A percentile compares a stretch with the other conserved stretches of the same genome.
Conservation (phyloP, 306 rosid genomes). For the Sphenostylis stenocarpa region DNA sequence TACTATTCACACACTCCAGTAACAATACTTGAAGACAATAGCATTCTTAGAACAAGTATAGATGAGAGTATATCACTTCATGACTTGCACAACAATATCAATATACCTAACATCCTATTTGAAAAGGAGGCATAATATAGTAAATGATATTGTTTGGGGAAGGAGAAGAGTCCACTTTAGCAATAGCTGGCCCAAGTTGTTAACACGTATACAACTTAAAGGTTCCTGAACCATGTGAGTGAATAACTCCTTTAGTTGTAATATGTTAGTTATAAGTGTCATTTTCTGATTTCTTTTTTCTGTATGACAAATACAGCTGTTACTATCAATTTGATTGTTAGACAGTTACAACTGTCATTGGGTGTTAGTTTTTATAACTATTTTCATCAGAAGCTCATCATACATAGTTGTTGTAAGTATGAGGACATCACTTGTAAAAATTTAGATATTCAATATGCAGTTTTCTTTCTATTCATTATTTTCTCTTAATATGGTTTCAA, state of each 20-base stretch:
- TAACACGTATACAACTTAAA: not conserved
- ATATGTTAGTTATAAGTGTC: no score
- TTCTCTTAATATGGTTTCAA: no score
- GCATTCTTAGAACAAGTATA: constrained; percentile 8
- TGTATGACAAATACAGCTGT: no score
- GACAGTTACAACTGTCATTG: no score
- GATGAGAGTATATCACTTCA: constrained; percentile 18
- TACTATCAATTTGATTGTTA: no score
- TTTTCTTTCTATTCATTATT: not conserved
- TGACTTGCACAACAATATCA: constrained; percentile 26
- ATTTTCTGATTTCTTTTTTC: no score
- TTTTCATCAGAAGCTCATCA: no score
- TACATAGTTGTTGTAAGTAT: not conserved
- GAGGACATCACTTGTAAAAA: not conserved
- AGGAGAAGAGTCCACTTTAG: not conserved
- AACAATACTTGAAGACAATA: constrained; percentile 5
- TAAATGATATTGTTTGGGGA: not conserved
- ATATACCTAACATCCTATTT: not conserved
- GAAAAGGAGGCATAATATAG: not conserved
- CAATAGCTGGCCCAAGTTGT: constrained; percentile 8
- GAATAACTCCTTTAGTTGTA: no score
- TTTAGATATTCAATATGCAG: no score
- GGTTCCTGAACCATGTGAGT: not conserved
- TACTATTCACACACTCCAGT: constrained; percentile 19
- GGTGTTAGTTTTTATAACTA: no score